These are phyloP conservation scores for Lactarius indigo DNA, from an alignment of 768 basidiomycete genomes.

Conservation along the genomic window DNA sequence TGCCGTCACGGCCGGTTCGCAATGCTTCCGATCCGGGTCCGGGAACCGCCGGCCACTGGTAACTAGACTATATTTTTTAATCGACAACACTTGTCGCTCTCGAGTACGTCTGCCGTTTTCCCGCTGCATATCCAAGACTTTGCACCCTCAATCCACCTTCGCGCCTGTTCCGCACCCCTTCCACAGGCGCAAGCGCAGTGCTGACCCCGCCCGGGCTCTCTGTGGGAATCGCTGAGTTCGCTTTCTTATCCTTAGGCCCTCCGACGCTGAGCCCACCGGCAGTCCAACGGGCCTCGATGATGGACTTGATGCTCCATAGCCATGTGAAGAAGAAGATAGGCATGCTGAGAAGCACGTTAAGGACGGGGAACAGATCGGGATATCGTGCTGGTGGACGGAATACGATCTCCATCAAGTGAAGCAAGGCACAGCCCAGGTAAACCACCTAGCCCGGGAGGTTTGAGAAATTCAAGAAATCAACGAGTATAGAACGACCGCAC, in stretches of 20 bases:
- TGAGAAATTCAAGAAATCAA: background rate
- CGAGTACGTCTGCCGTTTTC: background rate
- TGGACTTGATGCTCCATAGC: conserved; percentile 85
- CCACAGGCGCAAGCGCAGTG: conserved; percentile 1
- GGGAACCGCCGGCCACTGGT: background rate
- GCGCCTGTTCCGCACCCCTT: conserved; percentile 2
- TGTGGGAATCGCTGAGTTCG: background rate
- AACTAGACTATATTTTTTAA: background rate
- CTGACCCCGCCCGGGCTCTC: conserved; percentile 9
- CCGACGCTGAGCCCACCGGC: conserved; percentile 47
- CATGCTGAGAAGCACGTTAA: conserved; percentile 79
- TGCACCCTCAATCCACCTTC: conserved; percentile 12
- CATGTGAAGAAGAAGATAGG: conserved; percentile 80
- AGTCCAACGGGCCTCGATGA: conserved; percentile 79
- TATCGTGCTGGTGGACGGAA: conserved; percentile 67
- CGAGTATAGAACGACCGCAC: conserved; percentile 35
- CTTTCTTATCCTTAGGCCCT: conserved; percentile 12
- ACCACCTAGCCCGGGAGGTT: conserved; percentile 38
- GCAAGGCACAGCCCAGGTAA: conserved; percentile 48
- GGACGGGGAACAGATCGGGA: conserved; percentile 80
- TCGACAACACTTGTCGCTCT: background rate
- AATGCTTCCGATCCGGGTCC: background rate
- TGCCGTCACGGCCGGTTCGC: background rate
- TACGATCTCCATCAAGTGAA: conserved; percentile 65
- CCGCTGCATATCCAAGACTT: conserved; percentile 2